Conservation (phyloP, 139 green algal genomes). For the Limnomonas spitsbergensis region DNA sequence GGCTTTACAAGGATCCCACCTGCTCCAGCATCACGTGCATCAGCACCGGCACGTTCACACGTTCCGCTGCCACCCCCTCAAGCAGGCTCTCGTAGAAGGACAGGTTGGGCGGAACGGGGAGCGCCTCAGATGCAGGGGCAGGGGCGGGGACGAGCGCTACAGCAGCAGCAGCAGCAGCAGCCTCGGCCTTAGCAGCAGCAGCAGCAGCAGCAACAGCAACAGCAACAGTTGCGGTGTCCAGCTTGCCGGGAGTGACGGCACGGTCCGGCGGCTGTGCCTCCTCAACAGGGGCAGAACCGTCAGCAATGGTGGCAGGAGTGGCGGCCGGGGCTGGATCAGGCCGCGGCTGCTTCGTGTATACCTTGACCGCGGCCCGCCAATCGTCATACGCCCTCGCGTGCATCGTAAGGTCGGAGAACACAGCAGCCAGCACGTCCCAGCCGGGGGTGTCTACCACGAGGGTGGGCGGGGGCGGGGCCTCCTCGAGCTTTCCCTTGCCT, state of each 20-base stretch:
- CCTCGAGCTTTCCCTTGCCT: conserved; percentile 14
- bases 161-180: background rate
- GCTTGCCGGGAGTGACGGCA: background rate
- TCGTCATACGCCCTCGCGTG: conserved; percentile 39
- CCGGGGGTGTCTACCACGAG: conserved; percentile 24
- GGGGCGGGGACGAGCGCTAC: background rate
- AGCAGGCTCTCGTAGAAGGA: conserved; percentile 42
- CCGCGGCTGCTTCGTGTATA: no score
- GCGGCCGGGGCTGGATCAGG: background rate
- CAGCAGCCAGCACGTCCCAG: conserved; percentile 25
- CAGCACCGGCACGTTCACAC: conserved; percentile 48
- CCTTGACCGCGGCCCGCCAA: conserved; percentile 35
- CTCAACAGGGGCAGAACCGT: background rate
- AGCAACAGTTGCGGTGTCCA: background rate
- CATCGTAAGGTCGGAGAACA: background rate
- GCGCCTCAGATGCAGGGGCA: background rate
- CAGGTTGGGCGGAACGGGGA: conserved; percentile 13
- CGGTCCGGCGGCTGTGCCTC: background rate
- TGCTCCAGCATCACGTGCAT: conserved; percentile 61
- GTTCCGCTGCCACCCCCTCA: conserved; percentile 42
- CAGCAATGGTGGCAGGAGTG: background rate
- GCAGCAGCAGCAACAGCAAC: no score
- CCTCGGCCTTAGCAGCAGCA: background rate
- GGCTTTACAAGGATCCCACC: no score
- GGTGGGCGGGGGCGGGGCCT: background rate